Base-by-base conservation (phyloP, 495 filamentous ascomycete genomes). In the Xylaria sp. region DNA sequence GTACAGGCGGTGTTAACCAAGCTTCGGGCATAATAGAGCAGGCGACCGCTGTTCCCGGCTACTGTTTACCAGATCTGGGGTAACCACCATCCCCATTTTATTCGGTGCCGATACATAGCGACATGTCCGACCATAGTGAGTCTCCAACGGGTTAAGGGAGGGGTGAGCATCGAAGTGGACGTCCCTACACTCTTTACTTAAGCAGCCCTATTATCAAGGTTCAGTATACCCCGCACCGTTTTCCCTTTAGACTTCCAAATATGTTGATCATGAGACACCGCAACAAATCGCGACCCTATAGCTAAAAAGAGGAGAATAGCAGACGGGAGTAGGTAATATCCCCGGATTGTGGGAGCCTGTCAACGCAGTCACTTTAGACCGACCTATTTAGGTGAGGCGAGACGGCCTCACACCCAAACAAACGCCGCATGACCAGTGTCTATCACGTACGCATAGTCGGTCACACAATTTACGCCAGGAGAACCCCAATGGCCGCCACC, bases 211-310 rank as follows among this genome's bases (percentile, higher is more conserved):
- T 55, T 9, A 29, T 29, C 9, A 29, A 26, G 19, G 31, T 43
- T 12, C 21, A 59, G 31, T 6, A 37, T 64, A 44, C 61, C 61
- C 61, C 61, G 59, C 61, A 64, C 15, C 29, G 5, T 48, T 21
- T 26, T 21, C 26, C 14, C n/a, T n/a, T n/a, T n/a, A n/a, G n/a
- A 31, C 26, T 17, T 15, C 26, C 19, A 5, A 64, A 48, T 9
- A 7, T n/a, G 26, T 26, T 14, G 59, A 61, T 61, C 37, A 24
- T 43, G 7, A 61, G 40, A 7, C 17, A n/a, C n/a, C 59, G n/a
- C 15, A 40, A 31, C 9, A 24, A 62, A 62, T 46, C 6, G 37
- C 21, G 7, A 21, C 5, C n/a, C n/a, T n/a, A 19, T 11, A 19
- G 1, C 12, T 6, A 33, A 21, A 40, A 40, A 6, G 58, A 26